Evolutionary conservation across 495 filamentous ascomycete genomes (phyloP), one percentile per base, ranked within the genome.

Genomic region (Tuber calosporum): DNA sequence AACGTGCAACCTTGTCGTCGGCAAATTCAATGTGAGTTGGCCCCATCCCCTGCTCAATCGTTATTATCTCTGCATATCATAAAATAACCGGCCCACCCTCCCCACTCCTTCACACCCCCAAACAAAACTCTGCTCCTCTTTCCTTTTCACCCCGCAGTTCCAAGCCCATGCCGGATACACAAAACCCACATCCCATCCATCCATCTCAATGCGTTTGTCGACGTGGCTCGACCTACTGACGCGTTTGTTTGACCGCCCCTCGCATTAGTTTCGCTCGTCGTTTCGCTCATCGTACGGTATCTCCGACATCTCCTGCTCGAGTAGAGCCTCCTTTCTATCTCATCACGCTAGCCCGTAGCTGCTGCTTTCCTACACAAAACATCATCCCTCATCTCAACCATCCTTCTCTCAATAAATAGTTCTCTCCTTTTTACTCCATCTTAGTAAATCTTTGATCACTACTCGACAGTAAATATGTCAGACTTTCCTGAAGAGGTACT

Each of bases 401-500:
- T 34, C 34, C n/a, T 17, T 34, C 53, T 62, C 26, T 13, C 11
- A 34, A 34, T 26, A 62, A 62, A 62, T 6, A 34, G 26, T 17
- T 13, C 26, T 62, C 7, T 3, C n/a, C 45, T 53, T 62, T 62
- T 34, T 17, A 15, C 34, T 62, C 19, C 19, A 62, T 17, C 53
- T 62, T 34, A 15, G 26, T 58, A 34, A 34, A 62, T 13, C 26
- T 62, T 62, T 62, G 34, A 62, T 62, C 26, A 62, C 53, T 62
- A 4, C 53, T 17, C 53, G 26, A 62, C 26, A 30, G 53, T 3
- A 26, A 77, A 73, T 37, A 78, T 78, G 76, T 45, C 75, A 45
- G 75, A 73, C 37, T 42, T 71, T 69, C 37, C 73, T 41, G 40
- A 62, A 62, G 53, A 62, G 53, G 26, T 62, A 34, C 26, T 62